Evolutionary conservation across 1,139 yeast species (phyloP).

Genomic region (Magnusiomyces suaveolens): DNA sequence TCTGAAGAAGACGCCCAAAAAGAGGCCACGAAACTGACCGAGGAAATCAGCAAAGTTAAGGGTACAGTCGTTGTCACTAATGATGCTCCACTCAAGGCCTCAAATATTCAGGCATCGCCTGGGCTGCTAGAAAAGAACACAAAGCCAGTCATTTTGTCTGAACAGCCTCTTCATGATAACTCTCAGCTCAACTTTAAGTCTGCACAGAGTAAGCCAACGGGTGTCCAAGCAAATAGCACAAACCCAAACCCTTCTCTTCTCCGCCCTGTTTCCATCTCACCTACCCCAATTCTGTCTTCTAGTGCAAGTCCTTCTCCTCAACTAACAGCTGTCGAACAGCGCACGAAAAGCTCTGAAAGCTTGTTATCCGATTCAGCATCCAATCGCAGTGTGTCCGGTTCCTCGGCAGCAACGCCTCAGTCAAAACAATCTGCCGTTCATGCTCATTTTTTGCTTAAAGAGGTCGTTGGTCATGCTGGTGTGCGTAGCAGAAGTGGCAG

Average conservation of each 20-base stretch:
- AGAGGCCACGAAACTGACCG: constrained; percentile 15
- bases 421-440: constrained; percentile 58
- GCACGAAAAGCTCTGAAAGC: not conserved
- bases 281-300: not conserved
- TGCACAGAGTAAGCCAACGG: not conserved
- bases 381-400: not conserved
- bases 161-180: not conserved
- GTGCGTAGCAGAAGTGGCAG: constrained; percentile 36
- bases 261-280: not conserved
- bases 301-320: not conserved
- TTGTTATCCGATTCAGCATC: not conserved
- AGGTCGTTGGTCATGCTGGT: constrained; percentile 48
- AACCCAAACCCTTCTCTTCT: not conserved
- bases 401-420: constrained; percentile 26
- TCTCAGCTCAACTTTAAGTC: not conserved
- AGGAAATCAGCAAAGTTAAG: constrained; percentile 14
- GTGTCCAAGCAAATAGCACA: not conserved
- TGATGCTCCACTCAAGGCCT: not conserved
- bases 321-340: not conserved
- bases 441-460: constrained; percentile 74
- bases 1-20: constrained; percentile 14
- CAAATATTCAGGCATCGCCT: not conserved
- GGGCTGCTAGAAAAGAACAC: not conserved
- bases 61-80: constrained; percentile 14
- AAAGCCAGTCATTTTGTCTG: not conserved